Base-by-base conservation (phyloP, 352 stramenopile genomes). In the Globisporangium carolinianum region DNA sequence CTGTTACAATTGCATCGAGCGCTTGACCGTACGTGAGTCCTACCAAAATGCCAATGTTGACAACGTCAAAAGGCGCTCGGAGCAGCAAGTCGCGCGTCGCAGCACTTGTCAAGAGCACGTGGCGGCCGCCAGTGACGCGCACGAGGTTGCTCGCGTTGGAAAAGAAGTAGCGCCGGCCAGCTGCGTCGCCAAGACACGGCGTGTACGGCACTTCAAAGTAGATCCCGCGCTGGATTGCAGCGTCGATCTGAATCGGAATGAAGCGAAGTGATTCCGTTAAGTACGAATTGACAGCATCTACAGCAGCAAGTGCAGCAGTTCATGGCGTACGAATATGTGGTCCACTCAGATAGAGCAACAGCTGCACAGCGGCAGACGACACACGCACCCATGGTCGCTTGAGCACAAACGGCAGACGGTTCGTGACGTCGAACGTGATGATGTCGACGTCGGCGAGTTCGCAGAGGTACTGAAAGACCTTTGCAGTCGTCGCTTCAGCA, bases 151-250 rank as follows among this genome's bases (percentile, higher is more conserved):
- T 86, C 10, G 82, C 79, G 66, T 94, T 94, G 42, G 81, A 89
- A 56, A 94, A 93, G 62, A 94, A 93, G 67, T 94, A 93, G 42
- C 85, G 71, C 9, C 85, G 80, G 3, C 83, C 79, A 11, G 75
- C 77, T 17, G 81, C 89, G 63, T 94, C 85, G 0, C 76, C 76
- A 4, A 94, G 71, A 53, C 80, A 86, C 52, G 82, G 75, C 36
- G 78, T 76, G 62, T 94, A 94, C 37, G 71, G 89, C 63, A 94
- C 75, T 54, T 94, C 85, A 60, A 94, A 91, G 65, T 75, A 81
- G 57, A 94, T 72, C 24, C 48, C 67, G 51, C 83, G 83, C 57
- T 86, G 83, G 47, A 90, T 83, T 51, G 83, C 85, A 6, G 76
- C 70, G 52, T 83, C 68, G 62, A 94, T 62, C 79, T 89, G 46